Evolutionary conservation across 2,329 filamentous ascomycete species (phyloP), one percentile per base, ranked within the genome.

Genomic region (Leptographium procerum): DNA sequence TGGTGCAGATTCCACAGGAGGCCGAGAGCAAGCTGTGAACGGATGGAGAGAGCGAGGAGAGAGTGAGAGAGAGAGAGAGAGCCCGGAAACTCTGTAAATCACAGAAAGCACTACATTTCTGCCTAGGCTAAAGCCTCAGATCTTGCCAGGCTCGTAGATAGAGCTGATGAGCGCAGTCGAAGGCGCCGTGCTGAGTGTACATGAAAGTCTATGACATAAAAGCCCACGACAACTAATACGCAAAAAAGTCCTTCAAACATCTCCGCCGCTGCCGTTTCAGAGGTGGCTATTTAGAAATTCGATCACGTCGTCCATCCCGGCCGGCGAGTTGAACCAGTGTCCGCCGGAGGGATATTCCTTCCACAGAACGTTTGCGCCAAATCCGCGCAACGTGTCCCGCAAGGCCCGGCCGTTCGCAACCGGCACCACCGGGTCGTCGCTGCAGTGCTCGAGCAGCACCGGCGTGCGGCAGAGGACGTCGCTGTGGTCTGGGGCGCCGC

Each of bases 1-100:
- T 96, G 1, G 86, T 96, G 24, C 89, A 89, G 72, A 77, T 97
- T 48, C 85, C 87, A 1, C 88, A 91, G 65, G 78, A 83, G 51
- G 79, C 76, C 8, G 75, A 77, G 62, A 82, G 77, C 65, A 83
- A 80, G 70, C 65, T 85, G 68, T 85, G 43, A 55, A 4, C 16
- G 5, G 16, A n/a, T n/a, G n/a, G n/a, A n/a, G n/a, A n/a, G n/a
- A n/a, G n/a, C 47, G 11, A 16, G 22, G 13, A n/a, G 16, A 9
- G 2, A 24, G 24, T 5, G 28, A 19, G 14, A 16, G 24, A 31
- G 26, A 5, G 26, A 19, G 13, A 14, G 14, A 43, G 8, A 19
- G 4, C 11, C 14, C 7, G 14, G 14, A 16, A 43, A 10, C 8
- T 43, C 36, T 36, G 33, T n/a, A n/a, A n/a, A n/a, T n/a, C n/a